Evolutionary conservation across 805 yeast genomes (phyloP), one percentile per base, ranked within the genome.

Genomic region (Candida qinlingensis): DNA sequence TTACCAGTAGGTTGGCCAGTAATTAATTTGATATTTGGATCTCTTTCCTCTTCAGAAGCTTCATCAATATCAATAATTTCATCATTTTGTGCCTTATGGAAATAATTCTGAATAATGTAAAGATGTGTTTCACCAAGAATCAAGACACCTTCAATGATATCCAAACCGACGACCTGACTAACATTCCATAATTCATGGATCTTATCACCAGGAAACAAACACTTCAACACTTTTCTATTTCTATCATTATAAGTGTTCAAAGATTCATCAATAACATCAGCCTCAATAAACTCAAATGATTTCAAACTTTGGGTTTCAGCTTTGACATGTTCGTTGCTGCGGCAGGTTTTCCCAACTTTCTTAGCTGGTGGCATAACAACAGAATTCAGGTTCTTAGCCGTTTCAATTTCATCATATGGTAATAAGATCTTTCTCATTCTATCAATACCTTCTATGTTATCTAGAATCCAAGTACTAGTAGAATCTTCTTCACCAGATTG

Each of bases 111-210:
- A 47, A 85, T 78, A 55, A 87, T 67, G 58, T 88, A 90, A 7
- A 87, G 55, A 57, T 84, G 82, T 5, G 72, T 69, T 4, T 73
- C 67, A 0, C 96, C 96, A 37, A 83, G 62, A 29, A 89, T 85
- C 63, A 89, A 67, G 37, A 89, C 72, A 12, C 92, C 87, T 59
- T 88, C 96, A 13, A 76, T 70, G 2, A 90, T 81, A 31, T 82
- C 87, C n/a, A 89, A 67, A 0, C 96, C 96, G 49, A 83, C 68
- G 25, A 90, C 78, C 43, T 81, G 80, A 47, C 91, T 80, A 1
- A 86, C 81, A 61, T 89, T 89, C 83, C 87, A 83, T 13, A 89
- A 66, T 11, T 79, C 78, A n/a, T 70, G 75, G 27, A 90, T 86
- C 41, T 74, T 75, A 61, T 89, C 97, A 12, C 86, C 86, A 45